Conservation (phyloP, 129 eudicot genomes). For the Arctium lappa region DNA sequence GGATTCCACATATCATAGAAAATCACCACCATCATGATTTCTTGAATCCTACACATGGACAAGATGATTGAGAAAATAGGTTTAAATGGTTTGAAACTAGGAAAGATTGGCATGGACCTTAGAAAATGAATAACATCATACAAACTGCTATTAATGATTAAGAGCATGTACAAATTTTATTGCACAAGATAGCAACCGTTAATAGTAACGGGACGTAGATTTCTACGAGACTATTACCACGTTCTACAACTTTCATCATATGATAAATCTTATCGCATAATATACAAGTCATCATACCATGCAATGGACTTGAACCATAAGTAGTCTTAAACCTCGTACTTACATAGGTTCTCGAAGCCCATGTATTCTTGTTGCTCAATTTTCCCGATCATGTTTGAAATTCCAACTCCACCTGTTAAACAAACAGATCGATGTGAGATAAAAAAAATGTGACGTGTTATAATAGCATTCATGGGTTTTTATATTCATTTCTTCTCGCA, state of each 20-base stretch:
- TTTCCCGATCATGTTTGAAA: conserved; percentile 81
- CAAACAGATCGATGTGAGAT: background rate
- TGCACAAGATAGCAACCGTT: background rate
- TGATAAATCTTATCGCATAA: background rate
- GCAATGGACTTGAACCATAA: background rate
- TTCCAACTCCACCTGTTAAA: conserved; percentile 87
- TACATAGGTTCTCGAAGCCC: conserved; percentile 96
- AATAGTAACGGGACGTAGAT: background rate
- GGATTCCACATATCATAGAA: no score
- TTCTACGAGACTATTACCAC: background rate
- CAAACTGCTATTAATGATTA: background rate
- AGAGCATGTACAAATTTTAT: no score
- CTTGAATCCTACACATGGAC: no score
- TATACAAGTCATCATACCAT: background rate
- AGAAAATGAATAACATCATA: background rate
- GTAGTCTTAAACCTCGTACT: conserved; percentile 32
- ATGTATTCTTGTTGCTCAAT: conserved; percentile 70
- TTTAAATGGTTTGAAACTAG: no score
- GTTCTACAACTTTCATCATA: background rate
- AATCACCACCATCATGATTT: no score
- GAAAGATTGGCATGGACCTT: background rate
- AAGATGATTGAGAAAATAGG: no score
- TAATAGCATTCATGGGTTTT: background rate
- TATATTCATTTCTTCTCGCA: background rate
- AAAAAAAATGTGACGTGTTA: background rate